phyloP scores from a whole-genome alignment of 495 filamentous ascomycete species.

The Aspergillus carlsbadensis region DNA sequence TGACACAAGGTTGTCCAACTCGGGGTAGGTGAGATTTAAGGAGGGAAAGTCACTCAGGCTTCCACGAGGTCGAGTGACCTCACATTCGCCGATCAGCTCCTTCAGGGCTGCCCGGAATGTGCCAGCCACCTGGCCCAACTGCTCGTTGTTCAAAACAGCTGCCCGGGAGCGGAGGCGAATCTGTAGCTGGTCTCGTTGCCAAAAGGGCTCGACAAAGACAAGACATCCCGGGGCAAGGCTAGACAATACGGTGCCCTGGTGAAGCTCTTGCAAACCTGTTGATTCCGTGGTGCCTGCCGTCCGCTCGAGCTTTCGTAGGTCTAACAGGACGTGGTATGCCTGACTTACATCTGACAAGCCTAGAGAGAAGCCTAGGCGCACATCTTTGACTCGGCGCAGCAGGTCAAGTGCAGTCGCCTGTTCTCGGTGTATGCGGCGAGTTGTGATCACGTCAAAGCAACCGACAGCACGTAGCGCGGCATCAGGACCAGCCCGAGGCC shows the following conservation, averaged over 20 bases:
- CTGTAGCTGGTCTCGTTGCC: neutral
- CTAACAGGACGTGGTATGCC: neutral
- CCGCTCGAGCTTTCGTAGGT: neutral
- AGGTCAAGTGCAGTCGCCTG: neutral
- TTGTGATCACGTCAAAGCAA: slow-evolving; percentile 5
- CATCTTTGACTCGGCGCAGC: slow-evolving; percentile 8
- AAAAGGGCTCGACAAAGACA: neutral
- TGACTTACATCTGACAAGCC: neutral
- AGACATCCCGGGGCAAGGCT: neutral
- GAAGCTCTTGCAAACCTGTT: neutral
- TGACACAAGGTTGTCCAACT: slow-evolving; percentile 4
- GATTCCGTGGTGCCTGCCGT: neutral
- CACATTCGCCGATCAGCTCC: neutral
- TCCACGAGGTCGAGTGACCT: neutral
- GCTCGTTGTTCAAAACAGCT: neutral
- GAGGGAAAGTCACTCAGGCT: slow-evolving; percentile 14
- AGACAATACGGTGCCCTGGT: neutral
- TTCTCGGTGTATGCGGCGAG: neutral
- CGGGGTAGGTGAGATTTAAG: neutral
- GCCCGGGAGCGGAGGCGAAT: neutral
- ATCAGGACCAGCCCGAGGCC: neutral
- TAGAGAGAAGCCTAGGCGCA: neutral
- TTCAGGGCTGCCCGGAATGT: neutral
- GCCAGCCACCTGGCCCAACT: slow-evolving; percentile 2
- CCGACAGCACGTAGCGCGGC: neutral